These are phyloP conservation scores for Pichia sporocuriosa DNA, from an alignment of 805 yeast genomes.

Conservation along the genomic window DNA sequence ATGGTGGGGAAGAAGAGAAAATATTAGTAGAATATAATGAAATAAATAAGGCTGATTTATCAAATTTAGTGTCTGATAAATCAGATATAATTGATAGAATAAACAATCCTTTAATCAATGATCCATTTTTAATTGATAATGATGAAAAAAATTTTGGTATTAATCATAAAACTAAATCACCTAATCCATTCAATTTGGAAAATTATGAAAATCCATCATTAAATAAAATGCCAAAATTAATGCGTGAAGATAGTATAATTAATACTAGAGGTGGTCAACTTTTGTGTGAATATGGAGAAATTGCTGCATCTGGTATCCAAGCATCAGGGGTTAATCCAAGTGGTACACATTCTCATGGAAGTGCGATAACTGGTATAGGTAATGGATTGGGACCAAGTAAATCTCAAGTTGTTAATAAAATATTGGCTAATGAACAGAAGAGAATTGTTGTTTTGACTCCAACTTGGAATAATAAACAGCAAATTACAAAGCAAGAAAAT, in stretches of 20 bases:
- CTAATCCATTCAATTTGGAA: too few species aligned
- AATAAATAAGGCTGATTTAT: not conserved
- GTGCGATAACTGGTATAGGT: slow-evolving; percentile 27
- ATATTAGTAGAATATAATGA: not conserved
- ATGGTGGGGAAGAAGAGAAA: not conserved
- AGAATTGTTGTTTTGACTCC: slow-evolving; percentile 11
- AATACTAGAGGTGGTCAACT: slow-evolving; percentile 17
- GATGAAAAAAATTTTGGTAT: not conserved
- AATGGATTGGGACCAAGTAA: slow-evolving; percentile 59
- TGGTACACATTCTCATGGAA: slow-evolving; percentile 21
- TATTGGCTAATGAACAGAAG: slow-evolving; percentile 32
- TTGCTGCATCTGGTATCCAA: slow-evolving; percentile 54
- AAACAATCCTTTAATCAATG: not conserved
- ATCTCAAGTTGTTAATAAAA: slow-evolving; percentile 50
- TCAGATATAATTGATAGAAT: slow-evolving; percentile 9
- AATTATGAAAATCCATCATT: too few species aligned
- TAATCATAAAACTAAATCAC: too few species aligned
- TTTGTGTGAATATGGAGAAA: slow-evolving; percentile 41
- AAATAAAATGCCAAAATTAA: slow-evolving; percentile 17
- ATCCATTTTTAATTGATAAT: not conserved
- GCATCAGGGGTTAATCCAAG: slow-evolving; percentile 19
- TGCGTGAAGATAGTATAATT: slow-evolving; percentile 16
- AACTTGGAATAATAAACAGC: not conserved
- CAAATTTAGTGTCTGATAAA: slow-evolving; percentile 6
- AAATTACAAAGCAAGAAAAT: not conserved